phyloP scores from a whole-genome alignment of 805 yeast genomes.

The Barnettozyma sp. region DNA sequence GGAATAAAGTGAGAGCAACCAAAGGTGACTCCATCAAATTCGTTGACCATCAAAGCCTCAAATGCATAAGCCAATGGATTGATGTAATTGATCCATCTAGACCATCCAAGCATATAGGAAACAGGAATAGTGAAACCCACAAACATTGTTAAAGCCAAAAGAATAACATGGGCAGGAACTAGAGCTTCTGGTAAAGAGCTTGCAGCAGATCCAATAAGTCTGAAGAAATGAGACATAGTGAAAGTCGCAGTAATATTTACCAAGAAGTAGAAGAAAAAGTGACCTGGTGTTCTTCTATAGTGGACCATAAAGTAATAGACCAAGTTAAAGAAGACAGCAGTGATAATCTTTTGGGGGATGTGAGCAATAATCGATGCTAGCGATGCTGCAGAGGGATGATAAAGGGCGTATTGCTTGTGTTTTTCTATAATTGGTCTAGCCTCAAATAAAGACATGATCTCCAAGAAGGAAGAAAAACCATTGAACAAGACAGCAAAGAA shows the following conservation, averaged over 20 bases:
- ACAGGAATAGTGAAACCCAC: conserved; percentile 55
- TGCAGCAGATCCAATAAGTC: conserved; percentile 43
- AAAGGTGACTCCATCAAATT: conserved; percentile 37
- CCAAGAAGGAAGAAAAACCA: conserved; percentile 50
- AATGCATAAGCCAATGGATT: conserved; percentile 50
- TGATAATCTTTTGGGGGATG: conserved; percentile 51
- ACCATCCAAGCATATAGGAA: conserved; percentile 51
- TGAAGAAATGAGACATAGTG: conserved; percentile 47
- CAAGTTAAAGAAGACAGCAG: conserved; percentile 39
- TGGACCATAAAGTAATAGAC: conserved; percentile 52
- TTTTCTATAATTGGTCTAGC: conserved; percentile 56
- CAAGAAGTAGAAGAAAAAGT: conserved; percentile 46
- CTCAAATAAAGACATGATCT: conserved; percentile 47
- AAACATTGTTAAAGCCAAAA: conserved; percentile 41
- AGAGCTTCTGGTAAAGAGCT: conserved; percentile 43
- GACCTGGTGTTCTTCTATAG: conserved; percentile 42
- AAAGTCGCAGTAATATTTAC: conserved; percentile 36
- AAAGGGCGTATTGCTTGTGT: conserved; percentile 65
- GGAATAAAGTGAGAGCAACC: conserved; percentile 46
- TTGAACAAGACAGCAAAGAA: conserved; percentile 58
- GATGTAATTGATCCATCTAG: conserved; percentile 53
- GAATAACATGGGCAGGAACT: conserved; percentile 46
- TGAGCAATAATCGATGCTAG: conserved; percentile 54
- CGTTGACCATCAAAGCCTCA: conserved; percentile 50
- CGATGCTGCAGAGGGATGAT: conserved; percentile 70